Conservation (phyloP, 2,329 filamentous ascomycete genomes). For the Colletotrichum sp. region DNA sequence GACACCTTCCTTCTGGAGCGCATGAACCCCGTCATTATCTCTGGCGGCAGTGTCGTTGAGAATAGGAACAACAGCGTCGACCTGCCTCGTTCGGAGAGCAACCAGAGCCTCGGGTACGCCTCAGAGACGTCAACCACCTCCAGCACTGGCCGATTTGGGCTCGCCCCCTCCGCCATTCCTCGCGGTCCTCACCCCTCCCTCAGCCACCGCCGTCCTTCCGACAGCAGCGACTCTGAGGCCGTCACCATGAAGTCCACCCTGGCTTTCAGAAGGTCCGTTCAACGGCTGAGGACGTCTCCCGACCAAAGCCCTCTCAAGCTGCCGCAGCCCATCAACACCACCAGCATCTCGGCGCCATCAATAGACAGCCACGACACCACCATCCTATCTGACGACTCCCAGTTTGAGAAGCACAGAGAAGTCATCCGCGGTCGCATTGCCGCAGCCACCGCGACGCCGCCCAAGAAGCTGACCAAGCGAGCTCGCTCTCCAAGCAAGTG, state of each 20-base stretch:
- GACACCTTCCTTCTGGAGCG: slow-evolving; percentile 67
- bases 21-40: slow-evolving; percentile 70
- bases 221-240: slow-evolving; percentile 62
- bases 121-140: slow-evolving; percentile 47
- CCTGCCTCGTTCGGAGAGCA: slow-evolving; percentile 53
- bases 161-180: slow-evolving; percentile 62
- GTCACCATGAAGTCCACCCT: slow-evolving; percentile 53
- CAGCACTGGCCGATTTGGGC: slow-evolving; percentile 44
- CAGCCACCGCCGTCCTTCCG: slow-evolving; percentile 52
- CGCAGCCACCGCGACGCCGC: slow-evolving; percentile 29
- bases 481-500: slow-evolving; percentile 63
- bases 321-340: slow-evolving; percentile 59
- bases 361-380: slow-evolving; percentile 63
- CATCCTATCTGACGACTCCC: slow-evolving; percentile 63
- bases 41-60: slow-evolving; percentile 66
- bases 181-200: slow-evolving; percentile 30
- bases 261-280: slow-evolving; percentile 60
- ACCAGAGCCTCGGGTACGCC: slow-evolving; percentile 47
- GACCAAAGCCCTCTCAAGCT: slow-evolving; percentile 49
- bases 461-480: slow-evolving; percentile 63
- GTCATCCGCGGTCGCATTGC: slow-evolving; percentile 34
- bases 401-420: slow-evolving; percentile 44
- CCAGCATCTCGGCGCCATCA: slow-evolving; percentile 48
- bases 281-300: slow-evolving; percentile 52
- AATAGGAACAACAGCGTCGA: slow-evolving; percentile 62